Base-by-base conservation (phyloP, 768 basidiomycete genomes). In the Mycena pura region DNA sequence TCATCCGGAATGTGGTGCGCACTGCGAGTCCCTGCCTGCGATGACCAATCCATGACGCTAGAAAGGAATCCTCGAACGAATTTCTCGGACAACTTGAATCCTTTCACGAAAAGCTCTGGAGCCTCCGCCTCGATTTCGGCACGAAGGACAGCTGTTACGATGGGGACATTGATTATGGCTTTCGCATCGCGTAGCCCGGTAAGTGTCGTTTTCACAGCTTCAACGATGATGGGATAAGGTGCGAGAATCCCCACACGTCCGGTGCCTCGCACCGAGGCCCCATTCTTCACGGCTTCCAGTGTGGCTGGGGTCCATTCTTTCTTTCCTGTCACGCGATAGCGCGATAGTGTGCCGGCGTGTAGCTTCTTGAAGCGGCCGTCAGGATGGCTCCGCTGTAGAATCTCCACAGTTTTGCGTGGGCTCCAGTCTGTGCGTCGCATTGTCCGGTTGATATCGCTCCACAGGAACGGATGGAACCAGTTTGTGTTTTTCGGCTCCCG, bases 1-100 rank as follows among this genome's bases (percentile, higher is more conserved):
- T 68, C 60, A 2, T 32, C 44, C 3, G 67, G 66, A 7, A 66
- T 50, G 19, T 67, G 57, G 0, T 44, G 41, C 2, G 62, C 63
- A 0, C 40, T 27, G 0, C 56, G 51, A 1, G 66, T 67, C 3
- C 28, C 44, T 11, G 49, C 32, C 1, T 53, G 51, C 5, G 58
- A 44, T 2, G 61, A 40, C 64, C 64, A 66, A n/a, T 59, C 49
- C 46, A 66, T 44, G 5, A 49, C 45, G 13, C 53, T 50, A 0
- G 48, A 34, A 2, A 66, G 40, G 29, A 66, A 63, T 2, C 15
- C 45, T 3, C 49, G 49, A 32, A 51, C 49, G 45, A 31, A 58
- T 2, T 31, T 21, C 34, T 58, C 60, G 10, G 60, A 62, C 3
- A 38, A 29, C 27, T 57, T 62, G 55, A 62, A 62, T n/a, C n/a